These are phyloP conservation scores for Chaetomium sp. DNA, from an alignment of 2,329 filamentous ascomycete species.

Conservation along the genomic window DNA sequence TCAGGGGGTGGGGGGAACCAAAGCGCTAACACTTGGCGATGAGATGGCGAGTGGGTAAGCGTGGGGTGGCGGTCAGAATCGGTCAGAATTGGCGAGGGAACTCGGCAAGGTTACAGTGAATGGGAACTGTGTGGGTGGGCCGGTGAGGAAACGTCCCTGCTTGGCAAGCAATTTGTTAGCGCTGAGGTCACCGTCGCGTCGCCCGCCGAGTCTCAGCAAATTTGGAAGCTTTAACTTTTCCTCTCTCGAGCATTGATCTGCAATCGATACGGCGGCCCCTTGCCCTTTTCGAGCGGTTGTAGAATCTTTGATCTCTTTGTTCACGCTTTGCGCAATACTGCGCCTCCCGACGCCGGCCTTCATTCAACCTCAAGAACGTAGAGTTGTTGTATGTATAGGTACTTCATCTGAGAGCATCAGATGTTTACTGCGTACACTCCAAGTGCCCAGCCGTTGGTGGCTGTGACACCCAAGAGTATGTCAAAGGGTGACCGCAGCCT, in stretches of 20 bases:
- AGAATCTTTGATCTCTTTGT: background rate
- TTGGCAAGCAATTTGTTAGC: conserved; percentile 21
- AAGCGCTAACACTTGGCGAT: conserved; percentile 21
- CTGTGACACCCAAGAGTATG: background rate
- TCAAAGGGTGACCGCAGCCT: conserved; percentile 4
- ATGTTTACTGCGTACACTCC: background rate
- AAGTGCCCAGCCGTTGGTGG: background rate
- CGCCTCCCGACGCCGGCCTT: background rate
- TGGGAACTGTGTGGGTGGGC: conserved; percentile 7
- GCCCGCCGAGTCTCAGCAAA: background rate
- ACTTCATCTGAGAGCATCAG: background rate
- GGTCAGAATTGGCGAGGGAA: conserved; percentile 16
- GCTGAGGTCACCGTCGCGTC: conserved; percentile 25
- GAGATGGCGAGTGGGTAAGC: conserved; percentile 17
- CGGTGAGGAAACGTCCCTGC: background rate
- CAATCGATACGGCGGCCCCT: no score
- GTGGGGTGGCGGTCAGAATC: conserved; percentile 23
- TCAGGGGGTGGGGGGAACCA: conserved; percentile 1
- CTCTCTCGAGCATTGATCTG: background rate
- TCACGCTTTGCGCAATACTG: background rate
- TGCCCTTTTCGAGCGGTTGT: background rate
- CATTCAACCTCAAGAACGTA: background rate
- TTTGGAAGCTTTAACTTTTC: background rate
- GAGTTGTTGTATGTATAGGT: no score
- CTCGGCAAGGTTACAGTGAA: background rate